Conservation (phyloP, 306 rosid species). For the Cucumis cinereus region DNA sequence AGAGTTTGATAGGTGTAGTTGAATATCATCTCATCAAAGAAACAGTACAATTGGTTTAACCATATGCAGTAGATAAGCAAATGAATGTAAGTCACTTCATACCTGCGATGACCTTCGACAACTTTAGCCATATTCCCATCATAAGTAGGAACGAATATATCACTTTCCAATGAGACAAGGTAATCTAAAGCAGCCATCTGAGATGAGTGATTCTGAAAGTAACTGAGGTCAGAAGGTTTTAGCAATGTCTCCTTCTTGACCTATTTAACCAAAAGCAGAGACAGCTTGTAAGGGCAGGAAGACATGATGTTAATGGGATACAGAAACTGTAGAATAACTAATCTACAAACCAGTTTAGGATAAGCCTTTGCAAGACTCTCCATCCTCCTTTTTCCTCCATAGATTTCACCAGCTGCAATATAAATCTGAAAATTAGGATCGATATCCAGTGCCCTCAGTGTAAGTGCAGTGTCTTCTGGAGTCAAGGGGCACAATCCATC, state of each 20-base stretch:
- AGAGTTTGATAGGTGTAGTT: background rate
- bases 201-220: constrained; percentile 61
- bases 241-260: constrained; percentile 70
- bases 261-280: constrained; percentile 22
- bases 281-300: constrained; percentile 4
- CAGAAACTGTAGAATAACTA: background rate
- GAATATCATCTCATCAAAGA: background rate
- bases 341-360: constrained; percentile 53
- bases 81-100: background rate
- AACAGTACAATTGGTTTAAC: background rate
- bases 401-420: constrained; percentile 88
- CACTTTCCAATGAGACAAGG: constrained; percentile 73
- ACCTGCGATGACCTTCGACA: constrained; percentile 87
- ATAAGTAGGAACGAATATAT: constrained; percentile 71
- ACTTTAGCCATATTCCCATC: constrained; percentile 89
- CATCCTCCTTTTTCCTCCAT: constrained; percentile 68
- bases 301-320: background rate
- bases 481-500: constrained; percentile 71
- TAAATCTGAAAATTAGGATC: constrained; percentile 65
- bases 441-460: constrained; percentile 56
- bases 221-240: constrained; percentile 46
- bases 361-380: constrained; percentile 48
- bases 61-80: background rate
- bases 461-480: constrained; percentile 87
- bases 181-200: constrained; percentile 93